phyloP scores from a whole-genome alignment of 1,139 yeast genomes.

The Suhomyces atakaporum region DNA sequence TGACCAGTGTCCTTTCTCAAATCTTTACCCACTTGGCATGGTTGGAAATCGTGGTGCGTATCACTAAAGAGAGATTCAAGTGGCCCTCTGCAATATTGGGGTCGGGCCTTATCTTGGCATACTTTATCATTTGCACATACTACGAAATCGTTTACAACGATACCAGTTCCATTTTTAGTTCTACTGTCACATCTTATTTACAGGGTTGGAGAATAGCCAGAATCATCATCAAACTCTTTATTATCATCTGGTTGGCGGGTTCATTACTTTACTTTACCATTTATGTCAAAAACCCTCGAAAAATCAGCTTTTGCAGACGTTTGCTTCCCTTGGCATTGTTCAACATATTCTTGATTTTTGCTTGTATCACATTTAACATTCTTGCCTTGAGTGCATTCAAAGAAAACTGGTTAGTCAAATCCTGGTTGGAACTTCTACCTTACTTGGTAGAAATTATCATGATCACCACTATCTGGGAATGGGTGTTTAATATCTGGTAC shows the following conservation, averaged over 20 bases:
- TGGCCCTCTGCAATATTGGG: conserved; percentile 23
- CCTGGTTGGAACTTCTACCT: conserved; percentile 46
- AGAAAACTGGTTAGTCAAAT: conserved; percentile 31
- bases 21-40: conserved; percentile 42
- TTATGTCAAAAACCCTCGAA: conserved; percentile 31
- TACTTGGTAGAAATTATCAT: conserved; percentile 40
- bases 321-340: conserved; percentile 46
- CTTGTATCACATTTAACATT: conserved; percentile 33
- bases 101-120: conserved; percentile 21
- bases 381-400: conserved; percentile 29
- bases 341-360: conserved; percentile 33
- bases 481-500: conserved; percentile 47
- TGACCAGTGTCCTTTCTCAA: conserved; percentile 34
- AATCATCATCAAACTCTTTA: conserved; percentile 24
- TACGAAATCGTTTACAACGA: conserved; percentile 17
- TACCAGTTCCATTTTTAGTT: conserved; percentile 17
- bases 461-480: conserved; percentile 52
- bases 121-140: conserved; percentile 20
- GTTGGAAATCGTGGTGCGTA: conserved; percentile 37
- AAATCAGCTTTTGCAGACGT: conserved; percentile 35
- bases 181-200: conserved; percentile 7
- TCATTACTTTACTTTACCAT: conserved; percentile 33
- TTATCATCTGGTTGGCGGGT: conserved; percentile 30
- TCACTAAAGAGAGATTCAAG: conserved; percentile 26
- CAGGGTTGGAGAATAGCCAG: conserved; percentile 18